These are phyloP conservation scores for Naganishia friedmannii DNA, from an alignment of 768 basidiomycete species.

Conservation along the genomic window DNA sequence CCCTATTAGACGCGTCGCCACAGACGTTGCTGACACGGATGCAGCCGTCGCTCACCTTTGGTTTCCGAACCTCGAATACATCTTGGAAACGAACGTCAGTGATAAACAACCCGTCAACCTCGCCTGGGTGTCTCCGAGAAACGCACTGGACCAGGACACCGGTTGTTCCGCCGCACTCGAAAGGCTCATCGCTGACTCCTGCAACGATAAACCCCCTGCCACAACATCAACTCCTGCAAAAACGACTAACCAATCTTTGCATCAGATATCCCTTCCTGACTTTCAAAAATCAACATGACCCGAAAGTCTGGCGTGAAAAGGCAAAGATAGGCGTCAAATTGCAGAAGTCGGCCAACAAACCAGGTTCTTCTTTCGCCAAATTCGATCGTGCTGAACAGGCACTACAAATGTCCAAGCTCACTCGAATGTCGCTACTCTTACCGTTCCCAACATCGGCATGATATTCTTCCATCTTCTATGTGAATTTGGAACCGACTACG, in stretches of 20 bases:
- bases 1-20: no score
- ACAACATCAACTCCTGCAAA: not conserved
- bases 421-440: not conserved
- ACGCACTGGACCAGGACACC: not conserved
- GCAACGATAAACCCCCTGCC: not conserved
- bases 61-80: not conserved
- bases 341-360: not conserved
- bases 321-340: not conserved
- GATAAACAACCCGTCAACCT: not conserved
- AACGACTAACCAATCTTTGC: not conserved
- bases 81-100: not conserved
- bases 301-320: not conserved
- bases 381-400: not conserved
- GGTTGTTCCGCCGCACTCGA: not conserved
- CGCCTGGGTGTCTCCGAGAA: not conserved
- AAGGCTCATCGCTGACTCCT: not conserved
- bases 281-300: not conserved
- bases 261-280: not conserved
- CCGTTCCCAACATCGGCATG: not conserved
- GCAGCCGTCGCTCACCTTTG: not conserved
- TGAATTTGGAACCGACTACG: not conserved
- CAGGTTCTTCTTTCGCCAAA: not conserved
- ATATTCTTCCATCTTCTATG: no score
- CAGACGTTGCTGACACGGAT: no score
- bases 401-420: not conserved